Base-by-base conservation (phyloP, 139 green algal species). In the Microglena sp. region DNA sequence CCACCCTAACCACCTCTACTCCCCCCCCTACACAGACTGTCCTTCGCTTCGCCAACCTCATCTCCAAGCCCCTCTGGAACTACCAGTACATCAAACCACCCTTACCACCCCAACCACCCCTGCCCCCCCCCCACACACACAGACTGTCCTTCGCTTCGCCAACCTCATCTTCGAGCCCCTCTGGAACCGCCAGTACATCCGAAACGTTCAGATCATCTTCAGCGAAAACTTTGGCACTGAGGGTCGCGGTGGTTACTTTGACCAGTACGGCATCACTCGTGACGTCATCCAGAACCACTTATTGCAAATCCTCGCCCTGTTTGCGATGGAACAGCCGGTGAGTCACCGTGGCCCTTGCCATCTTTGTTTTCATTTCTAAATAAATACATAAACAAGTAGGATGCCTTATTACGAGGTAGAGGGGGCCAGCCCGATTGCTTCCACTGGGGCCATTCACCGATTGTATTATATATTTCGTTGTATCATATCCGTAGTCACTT, bases 221-320 rank as follows among this genome's bases (percentile, higher is more conserved):
- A 90, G 71, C 36, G 94, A 99, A 73, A 82, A 97, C 76, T 98
- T 97, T 83, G 94, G 94, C 65, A 99, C 94, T 3, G 90, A 98
- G 78, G 92, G 92, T 2, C 82, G 92, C 7, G 94, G 94, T 22
- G 94, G 94, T 24, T 99, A 99, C 82, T 99, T 99, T 83, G 94
- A 99, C 82, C 76, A 95, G 68, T 99, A 97, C 71, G 94, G 94
- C 76, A 99, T 99, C 80, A 92, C 98, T 69, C 84, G 94, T 5
- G 94, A 99, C 75, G 94, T 99, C 65, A 98, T 99, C 70, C 94
- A 99, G 72, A 99, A 99, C 78, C 94, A 99, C 70, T 77, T 99
- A 64, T 79, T 98, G 64, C 88, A 96, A 74, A 95, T 99, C 59
- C 45, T 99, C 45, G 89, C 94, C 30, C 87, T 99, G 18, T 96